Evolutionary conservation across 2,329 filamentous ascomycete genomes (phyloP).

Genomic region (Curvularia verruculosa): DNA sequence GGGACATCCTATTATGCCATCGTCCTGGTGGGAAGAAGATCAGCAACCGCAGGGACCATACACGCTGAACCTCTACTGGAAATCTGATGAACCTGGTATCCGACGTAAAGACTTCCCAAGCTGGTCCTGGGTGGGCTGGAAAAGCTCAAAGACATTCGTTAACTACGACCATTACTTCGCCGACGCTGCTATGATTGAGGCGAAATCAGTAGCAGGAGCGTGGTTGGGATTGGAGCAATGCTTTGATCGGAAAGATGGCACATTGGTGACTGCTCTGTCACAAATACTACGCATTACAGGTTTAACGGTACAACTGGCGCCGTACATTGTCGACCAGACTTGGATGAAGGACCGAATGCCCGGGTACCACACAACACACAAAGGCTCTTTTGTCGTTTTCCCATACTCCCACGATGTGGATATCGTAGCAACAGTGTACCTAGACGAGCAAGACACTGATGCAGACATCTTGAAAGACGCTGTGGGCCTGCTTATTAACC

Average conservation of each 20-base stretch:
- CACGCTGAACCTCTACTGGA: not conserved
- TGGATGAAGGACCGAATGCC: conserved; percentile 1
- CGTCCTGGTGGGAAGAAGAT: not conserved
- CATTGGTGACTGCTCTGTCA: not conserved
- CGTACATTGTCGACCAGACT: not conserved
- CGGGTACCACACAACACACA: not conserved
- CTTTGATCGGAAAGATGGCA: not conserved
- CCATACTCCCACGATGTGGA: not conserved
- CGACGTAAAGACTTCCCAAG: not conserved
- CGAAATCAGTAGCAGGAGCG: not conserved
- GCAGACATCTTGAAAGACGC: not conserved
- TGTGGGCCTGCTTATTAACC: not conserved
- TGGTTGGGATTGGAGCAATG: not conserved
- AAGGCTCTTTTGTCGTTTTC: not conserved
- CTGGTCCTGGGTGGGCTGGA: conserved; percentile 1
- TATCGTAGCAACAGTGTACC: not conserved
- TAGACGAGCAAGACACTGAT: not conserved
- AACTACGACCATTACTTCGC: not conserved
- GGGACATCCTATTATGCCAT: not conserved
- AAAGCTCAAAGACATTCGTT: not conserved
- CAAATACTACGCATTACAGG: not conserved
- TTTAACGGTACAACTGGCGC: not conserved
- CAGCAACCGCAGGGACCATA: not conserved
- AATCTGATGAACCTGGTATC: not conserved
- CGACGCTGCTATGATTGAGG: not conserved